Conservation (phyloP, 2,329 filamentous ascomycete species). For the Tolypocladium album region DNA sequence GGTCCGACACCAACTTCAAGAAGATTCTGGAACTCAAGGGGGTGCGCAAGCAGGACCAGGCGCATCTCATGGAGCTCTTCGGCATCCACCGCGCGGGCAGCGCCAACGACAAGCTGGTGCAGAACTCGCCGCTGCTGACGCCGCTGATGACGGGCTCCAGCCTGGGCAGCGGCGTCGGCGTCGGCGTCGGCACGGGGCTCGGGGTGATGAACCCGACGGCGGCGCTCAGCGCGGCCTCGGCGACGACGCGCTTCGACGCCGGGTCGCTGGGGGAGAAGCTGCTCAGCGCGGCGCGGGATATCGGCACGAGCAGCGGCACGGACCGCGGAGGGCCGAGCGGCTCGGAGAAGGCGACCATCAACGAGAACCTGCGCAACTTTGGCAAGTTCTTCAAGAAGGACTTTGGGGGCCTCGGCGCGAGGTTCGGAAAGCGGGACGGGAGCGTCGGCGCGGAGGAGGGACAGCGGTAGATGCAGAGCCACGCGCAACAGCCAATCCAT, state of each 20-base stretch:
- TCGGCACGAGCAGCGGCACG: conserved; percentile 45
- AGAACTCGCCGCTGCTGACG: conserved; percentile 60
- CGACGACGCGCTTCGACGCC: conserved; percentile 60
- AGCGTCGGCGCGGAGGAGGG: conserved; percentile 18
- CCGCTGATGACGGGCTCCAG: conserved; percentile 44
- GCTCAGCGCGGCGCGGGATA: conserved; percentile 78
- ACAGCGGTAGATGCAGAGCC: conserved; percentile 12
- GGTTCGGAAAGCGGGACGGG: conserved; percentile 56
- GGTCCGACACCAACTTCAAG: conserved; percentile 87
- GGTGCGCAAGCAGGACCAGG: conserved; percentile 73
- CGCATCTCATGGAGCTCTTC: conserved; percentile 78
- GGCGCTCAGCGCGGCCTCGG: conserved; percentile 23
- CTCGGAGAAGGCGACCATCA: conserved; percentile 59
- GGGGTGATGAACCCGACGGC: conserved; percentile 31
- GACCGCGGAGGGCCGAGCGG: conserved; percentile 19
- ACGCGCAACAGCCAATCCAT: too few relatives aligned
- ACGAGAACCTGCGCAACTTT: conserved; percentile 91
- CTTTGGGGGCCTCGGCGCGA: conserved; percentile 62
- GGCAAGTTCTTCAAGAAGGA: conserved; percentile 93
- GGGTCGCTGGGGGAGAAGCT: conserved; percentile 76
- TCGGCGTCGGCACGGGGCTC: conserved; percentile 19
- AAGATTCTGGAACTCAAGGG: conserved; percentile 96
- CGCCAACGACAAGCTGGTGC: conserved; percentile 58
- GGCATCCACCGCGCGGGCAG: conserved; percentile 66
- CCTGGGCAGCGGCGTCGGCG: conserved; percentile 18